Conservation (phyloP, 2,329 filamentous ascomycete species). For the Tolypocladium ophioglossoides region DNA sequence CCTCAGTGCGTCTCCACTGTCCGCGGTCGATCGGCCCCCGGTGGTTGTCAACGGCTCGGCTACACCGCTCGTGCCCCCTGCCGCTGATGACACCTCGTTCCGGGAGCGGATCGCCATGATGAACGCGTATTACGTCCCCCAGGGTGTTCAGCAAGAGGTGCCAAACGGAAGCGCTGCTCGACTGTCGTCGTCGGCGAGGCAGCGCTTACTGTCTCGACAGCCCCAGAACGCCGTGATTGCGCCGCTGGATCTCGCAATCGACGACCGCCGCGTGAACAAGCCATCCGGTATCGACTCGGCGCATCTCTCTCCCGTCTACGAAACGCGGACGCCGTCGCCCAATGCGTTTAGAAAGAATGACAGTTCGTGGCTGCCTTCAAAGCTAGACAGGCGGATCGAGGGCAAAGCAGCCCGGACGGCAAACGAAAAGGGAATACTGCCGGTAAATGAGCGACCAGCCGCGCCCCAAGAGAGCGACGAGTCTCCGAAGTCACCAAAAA, state of each 20-base stretch:
- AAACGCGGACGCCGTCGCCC: constrained; percentile 61
- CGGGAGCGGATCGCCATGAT: constrained; percentile 30
- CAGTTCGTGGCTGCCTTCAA: constrained; percentile 16
- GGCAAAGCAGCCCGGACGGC: neutral
- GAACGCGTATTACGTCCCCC: constrained; percentile 19
- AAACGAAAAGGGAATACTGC: neutral
- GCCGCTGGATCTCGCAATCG: constrained; percentile 44
- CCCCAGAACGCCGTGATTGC: constrained; percentile 40
- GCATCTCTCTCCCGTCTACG: constrained; percentile 63
- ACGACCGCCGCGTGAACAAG: constrained; percentile 27
- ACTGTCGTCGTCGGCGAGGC: constrained; percentile 22
- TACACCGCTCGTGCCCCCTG: constrained; percentile 6
- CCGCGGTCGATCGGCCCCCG: constrained; percentile 15
- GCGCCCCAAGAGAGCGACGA: constrained; percentile 11
- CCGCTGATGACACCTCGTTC: constrained; percentile 28
- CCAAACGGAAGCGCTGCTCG: constrained; percentile 15
- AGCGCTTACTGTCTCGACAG: constrained; percentile 28
- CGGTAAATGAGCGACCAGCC: neutral
- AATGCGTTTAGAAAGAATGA: constrained; percentile 47
- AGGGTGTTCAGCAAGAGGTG: constrained; percentile 20
- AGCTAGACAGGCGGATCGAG: constrained; percentile 6
- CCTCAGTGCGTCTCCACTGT: constrained; percentile 7
- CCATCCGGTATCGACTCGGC: constrained; percentile 28
- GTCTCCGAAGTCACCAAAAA: constrained; percentile 12
- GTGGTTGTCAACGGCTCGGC: constrained; percentile 25